These are phyloP conservation scores for Boletus reticulatus DNA, from an alignment of 768 basidiomycete genomes.

Conservation along the genomic window DNA sequence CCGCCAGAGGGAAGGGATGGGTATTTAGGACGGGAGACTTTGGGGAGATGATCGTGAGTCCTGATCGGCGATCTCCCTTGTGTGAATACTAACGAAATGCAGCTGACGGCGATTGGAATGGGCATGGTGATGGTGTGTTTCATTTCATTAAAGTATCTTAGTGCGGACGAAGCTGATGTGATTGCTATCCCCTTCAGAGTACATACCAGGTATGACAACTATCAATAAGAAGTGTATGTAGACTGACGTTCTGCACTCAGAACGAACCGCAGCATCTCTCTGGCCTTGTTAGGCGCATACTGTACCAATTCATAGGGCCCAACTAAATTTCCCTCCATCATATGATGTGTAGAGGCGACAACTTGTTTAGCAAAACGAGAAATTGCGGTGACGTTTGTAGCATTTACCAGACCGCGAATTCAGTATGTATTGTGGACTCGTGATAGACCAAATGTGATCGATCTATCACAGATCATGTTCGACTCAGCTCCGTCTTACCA, in stretches of 20 bases:
- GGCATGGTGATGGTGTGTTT: conserved; percentile 82
- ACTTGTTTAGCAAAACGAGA: not conserved
- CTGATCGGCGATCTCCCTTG: not conserved
- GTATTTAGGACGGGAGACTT: conserved; percentile 69
- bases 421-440: not conserved
- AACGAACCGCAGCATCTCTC: conserved; percentile 80
- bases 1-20: conserved; percentile 70
- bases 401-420: not conserved
- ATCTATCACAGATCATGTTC: too few relatives aligned
- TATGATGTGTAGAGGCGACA: not conserved
- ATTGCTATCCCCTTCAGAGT: conserved; percentile 40
- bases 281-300: conserved; percentile 71
- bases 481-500: too few relatives aligned
- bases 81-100: conserved; percentile 7
- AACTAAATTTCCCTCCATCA: conserved; percentile 41
- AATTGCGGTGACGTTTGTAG: not conserved
- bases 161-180: conserved; percentile 7
- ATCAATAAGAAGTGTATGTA: not conserved
- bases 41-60: conserved; percentile 63
- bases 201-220: conserved; percentile 63
- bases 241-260: conserved; percentile 25
- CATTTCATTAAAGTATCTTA: not conserved
- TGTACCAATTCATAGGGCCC: conserved; percentile 90
- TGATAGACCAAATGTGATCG: not conserved
- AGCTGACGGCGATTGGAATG: conserved; percentile 77